Base-by-base conservation (phyloP, 352 stramenopile species). In the Phytophthora megakarya region DNA sequence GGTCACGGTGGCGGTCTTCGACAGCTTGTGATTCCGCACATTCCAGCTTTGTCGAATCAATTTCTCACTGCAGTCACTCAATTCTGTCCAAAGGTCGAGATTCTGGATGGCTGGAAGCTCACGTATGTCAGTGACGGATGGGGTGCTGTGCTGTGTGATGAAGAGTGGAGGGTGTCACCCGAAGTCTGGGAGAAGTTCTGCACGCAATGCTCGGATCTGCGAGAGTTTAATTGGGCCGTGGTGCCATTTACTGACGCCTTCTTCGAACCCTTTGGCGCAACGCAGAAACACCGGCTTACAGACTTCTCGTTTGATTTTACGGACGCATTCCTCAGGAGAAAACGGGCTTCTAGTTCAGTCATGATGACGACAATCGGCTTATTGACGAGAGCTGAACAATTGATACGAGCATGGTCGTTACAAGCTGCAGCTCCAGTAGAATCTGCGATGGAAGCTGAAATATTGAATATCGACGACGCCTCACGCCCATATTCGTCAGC, bases 181-280 rank as follows among this genome's bases (percentile, higher is more conserved):
- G 64, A 72, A 1, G 60, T 64, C 13, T 88, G 79, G 79, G 62
- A 74, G 19, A 46, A 46, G 11, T 88, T 88, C 33, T 83, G 73
- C 44, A 45, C 23, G 4, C 62, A 57, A 9, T 86, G 79, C 22
- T 54, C 64, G 8, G 37, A 75, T 7, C 45, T 89, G 28, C 70
- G 69, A 2, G 77, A 86, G 61, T 89, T 89, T 59, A 86, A 86
- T 53, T 86, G 78, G 75, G 66, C 64, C 0, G 75, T 85, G 23
- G 77, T 80, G 18, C 80, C 80, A 11, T 85, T 82, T 42, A 74
- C 64, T 0, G 80, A 86, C 18, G 65, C 56, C 0, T 89, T 86
- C 52, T 71, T 89, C 13, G 52, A 65, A 15, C 66, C 75, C 15
- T 89, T 88, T 25, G 75, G 74, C 1, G 62, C 66, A 1, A 72